Evolutionary conservation across 176 grass and related monocot genomes (phyloP).

Genomic region (Carex littledalei): DNA sequence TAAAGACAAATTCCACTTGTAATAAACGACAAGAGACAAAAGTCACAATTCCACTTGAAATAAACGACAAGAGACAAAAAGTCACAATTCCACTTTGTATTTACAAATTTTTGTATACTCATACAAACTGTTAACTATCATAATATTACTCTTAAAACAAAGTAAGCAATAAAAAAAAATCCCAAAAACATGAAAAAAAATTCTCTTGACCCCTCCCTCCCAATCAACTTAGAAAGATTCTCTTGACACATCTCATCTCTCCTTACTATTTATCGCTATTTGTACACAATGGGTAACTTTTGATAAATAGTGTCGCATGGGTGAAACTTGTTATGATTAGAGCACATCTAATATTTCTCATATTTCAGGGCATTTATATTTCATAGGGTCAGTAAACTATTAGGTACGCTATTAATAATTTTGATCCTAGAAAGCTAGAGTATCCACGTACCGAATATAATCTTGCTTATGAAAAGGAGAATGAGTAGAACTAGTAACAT

Average conservation of each 20-base stretch:
- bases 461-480: conserved; percentile 76
- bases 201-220: background rate
- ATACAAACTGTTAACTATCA: background rate
- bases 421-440: background rate
- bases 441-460: conserved; percentile 60
- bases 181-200: background rate
- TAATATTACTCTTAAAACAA: background rate
- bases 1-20: background rate
- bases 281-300: background rate
- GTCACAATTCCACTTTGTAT: background rate
- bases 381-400: conserved; percentile 18
- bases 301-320: background rate
- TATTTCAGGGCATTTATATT: background rate
- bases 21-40: background rate
- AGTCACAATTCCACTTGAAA: background rate
- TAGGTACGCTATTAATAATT: background rate
- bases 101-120: background rate
- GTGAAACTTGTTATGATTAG: background rate
- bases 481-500: conserved; percentile 43
- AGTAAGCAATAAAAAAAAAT: background rate
- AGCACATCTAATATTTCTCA: background rate
- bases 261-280: background rate
- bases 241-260: background rate
- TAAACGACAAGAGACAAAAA: background rate
- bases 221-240: background rate